Evolutionary conservation across 805 yeast genomes (phyloP).

Genomic region (Monosporozyma aerobia): DNA sequence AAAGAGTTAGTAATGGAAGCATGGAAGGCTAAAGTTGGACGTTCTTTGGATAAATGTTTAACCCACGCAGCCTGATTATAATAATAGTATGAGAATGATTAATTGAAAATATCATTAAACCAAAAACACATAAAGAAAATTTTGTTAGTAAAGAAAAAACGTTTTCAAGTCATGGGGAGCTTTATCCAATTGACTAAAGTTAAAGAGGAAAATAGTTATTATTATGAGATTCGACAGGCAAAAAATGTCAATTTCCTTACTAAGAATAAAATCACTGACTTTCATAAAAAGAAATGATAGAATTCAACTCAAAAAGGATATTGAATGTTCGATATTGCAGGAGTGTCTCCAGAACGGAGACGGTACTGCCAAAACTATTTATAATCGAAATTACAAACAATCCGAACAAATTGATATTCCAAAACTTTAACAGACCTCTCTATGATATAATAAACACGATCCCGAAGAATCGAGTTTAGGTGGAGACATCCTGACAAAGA

Average conservation of each 20-base stretch:
- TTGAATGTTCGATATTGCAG: slow-evolving; percentile 38
- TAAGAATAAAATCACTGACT: slow-evolving; percentile 47
- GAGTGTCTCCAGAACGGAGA: slow-evolving; percentile 35
- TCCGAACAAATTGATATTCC: slow-evolving; percentile 73
- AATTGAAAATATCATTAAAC: slow-evolving; percentile 1
- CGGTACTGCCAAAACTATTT: slow-evolving; percentile 14
- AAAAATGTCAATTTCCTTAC: slow-evolving; percentile 74
- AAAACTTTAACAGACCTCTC: slow-evolving; percentile 93
- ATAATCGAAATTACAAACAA: slow-evolving; percentile 34
- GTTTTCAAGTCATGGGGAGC: neutral
- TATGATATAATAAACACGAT: slow-evolving; percentile 26
- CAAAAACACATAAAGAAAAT: slow-evolving; percentile 3
- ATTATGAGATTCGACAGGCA: neutral
- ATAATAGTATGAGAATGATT: slow-evolving; percentile 5
- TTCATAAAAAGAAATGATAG: slow-evolving; percentile 9
- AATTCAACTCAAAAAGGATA: slow-evolving; percentile 72
- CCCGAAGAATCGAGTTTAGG: slow-evolving; percentile 14
- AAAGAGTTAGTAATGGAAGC: slow-evolving; percentile 96
- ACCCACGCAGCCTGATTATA: slow-evolving; percentile 91
- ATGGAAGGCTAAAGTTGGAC: slow-evolving; percentile 94
- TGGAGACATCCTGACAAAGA: slow-evolving; percentile 68
- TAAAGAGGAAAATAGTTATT: neutral
- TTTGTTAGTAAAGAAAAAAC: slow-evolving; percentile 9
- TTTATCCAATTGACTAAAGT: neutral
- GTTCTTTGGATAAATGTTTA: slow-evolving; percentile 80